Evolutionary conservation across 495 filamentous ascomycete genomes (phyloP), one percentile per base, ranked within the genome.

Genomic region (Neurospora sublineolata): DNA sequence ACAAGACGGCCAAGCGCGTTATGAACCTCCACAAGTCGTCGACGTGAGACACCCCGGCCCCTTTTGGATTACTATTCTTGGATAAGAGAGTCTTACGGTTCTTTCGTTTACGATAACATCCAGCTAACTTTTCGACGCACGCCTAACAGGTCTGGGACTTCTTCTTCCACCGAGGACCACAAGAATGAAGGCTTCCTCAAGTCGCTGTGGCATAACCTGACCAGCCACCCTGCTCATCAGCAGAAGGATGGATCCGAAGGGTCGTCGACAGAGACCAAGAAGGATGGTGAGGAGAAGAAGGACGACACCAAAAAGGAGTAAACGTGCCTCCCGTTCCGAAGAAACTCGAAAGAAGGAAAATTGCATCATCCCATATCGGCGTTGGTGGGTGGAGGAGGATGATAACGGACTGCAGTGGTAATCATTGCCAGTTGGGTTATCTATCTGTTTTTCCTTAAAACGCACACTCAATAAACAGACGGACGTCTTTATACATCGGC

Each of bases 151-250:
- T 68, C 69, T 71, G 69, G n/a, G 44, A 60, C 23, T 23, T 52
- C 44, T 52, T 23, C 52, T 27, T 30, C 52, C 9, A 77, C 83
- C 1, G 52, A 60, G 52, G 52, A 60, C 12, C 85, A 90, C 75
- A 91, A 91, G 80, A 86, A 89, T 74, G 92, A 95, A 82, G 91
- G 94, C 10, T 94, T 97, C 77, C 81, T 97, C 67, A 97, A 94
- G 79, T 90, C 89, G 20, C 87, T 94, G 64, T 97, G 94, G 94
- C 90, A 97, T 76, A 92, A 88, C 73, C 77, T 98, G 38, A 97
- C 90, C 67, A 90, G 92, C 74, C 89, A 94, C 74, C 87, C 89
- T 68, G 85, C 87, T 40, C 83, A 89, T 38, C 77, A 83, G 68
- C 76, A 79, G 39, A 78, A 79, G 46, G 68, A 75, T 30, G 70